Conservation (phyloP, 2,329 filamentous ascomycete genomes). For the Cercospora sp. region DNA sequence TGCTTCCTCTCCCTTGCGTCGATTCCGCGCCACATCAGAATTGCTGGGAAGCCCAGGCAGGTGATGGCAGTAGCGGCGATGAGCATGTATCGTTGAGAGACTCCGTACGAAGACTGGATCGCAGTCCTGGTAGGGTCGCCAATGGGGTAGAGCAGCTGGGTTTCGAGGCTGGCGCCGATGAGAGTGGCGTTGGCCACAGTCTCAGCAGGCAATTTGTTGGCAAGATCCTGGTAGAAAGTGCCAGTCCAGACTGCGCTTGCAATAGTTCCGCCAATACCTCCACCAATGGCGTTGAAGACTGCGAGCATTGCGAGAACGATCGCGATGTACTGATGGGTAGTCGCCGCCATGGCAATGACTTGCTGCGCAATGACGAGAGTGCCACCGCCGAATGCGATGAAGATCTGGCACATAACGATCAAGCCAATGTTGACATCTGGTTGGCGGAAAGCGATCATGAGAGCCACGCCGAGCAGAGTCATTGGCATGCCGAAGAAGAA, state of each 20-base stretch:
- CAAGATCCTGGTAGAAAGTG: conserved; percentile 28
- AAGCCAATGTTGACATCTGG: conserved; percentile 47
- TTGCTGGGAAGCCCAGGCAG: conserved; percentile 18
- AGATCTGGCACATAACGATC: conserved; percentile 58
- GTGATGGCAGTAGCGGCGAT: conserved; percentile 20
- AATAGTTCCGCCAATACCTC: conserved; percentile 53
- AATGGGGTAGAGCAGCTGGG: conserved; percentile 17
- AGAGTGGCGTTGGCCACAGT: conserved; percentile 11
- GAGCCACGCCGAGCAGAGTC: conserved; percentile 30
- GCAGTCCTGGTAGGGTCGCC: conserved; percentile 15
- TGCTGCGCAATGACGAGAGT: conserved; percentile 60
- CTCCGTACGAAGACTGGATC: conserved; percentile 17
- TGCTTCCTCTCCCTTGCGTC: conserved; percentile 21
- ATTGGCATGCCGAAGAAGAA: conserved; percentile 37
- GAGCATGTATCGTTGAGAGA: conserved; percentile 17
- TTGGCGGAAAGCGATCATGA: conserved; percentile 37
- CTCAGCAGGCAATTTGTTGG: conserved; percentile 17
- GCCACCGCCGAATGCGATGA: conserved; percentile 60
- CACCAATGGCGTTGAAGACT: conserved; percentile 40
- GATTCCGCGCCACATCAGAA: conserved; percentile 17
- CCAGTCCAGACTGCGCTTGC: conserved; percentile 33
- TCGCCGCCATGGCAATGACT: conserved; percentile 59
- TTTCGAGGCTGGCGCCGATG: conserved; percentile 12
- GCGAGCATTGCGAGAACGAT: conserved; percentile 30
- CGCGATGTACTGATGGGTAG: conserved; percentile 30